A percentile compares a stretch with the other conserved stretches of the same genome.
phyloP scores from a whole-genome alignment of 106 monocot species.

The Phalaenopsis equestris region DNA sequence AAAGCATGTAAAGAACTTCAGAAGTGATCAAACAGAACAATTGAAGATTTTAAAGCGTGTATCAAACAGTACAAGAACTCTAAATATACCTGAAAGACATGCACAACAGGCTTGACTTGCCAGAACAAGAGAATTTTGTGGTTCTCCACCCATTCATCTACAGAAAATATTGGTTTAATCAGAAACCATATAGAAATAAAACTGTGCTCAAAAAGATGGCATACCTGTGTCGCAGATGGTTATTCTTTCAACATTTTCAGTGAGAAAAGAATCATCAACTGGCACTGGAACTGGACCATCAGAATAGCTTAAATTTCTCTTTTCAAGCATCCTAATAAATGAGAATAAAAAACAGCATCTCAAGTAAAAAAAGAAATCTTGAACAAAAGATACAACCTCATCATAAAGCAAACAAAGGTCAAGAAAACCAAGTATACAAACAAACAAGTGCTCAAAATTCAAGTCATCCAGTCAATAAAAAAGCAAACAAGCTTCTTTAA shows the following conservation, averaged over 20 bases:
- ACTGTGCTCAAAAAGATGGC: background rate
- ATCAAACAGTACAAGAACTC: background rate
- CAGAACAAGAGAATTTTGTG: constrained; percentile 88
- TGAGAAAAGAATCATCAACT: constrained; percentile 65
- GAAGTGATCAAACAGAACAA: background rate
- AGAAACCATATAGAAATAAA: background rate
- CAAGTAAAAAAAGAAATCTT: background rate
- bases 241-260: constrained; percentile 73
- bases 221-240: constrained; percentile 81
- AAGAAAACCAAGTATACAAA: background rate
- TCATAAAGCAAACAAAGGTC: background rate
- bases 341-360: background rate
- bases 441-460: background rate
- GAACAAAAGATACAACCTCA: background rate
- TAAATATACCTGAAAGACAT: constrained; percentile 87
- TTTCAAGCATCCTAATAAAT: constrained; percentile 80
- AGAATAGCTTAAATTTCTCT: constrained; percentile 79
- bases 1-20: background rate
- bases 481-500: background rate
- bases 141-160: constrained; percentile 74
- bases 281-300: constrained; percentile 90
- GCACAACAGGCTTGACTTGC: constrained; percentile 95
- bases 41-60: background rate
- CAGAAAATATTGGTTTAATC: constrained; percentile 3
- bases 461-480: background rate